A percentile compares a stretch with the other conserved stretches of the same genome.
Conservation (phyloP, 768 basidiomycete genomes). For the Amanita thiersii region DNA sequence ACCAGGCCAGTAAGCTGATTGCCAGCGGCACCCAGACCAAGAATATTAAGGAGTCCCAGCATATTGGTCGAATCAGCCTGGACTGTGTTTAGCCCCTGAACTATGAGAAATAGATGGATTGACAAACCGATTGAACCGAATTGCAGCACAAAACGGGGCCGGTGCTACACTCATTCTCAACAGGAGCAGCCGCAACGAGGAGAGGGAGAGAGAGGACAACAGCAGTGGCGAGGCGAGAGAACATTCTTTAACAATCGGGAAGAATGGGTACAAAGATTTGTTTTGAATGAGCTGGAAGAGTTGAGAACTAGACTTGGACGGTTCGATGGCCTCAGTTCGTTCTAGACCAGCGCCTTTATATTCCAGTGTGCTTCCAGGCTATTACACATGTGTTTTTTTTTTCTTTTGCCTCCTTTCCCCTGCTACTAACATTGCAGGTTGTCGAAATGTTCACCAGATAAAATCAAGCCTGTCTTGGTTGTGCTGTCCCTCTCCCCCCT, state of each 20-base stretch:
- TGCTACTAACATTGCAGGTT: too few species aligned
- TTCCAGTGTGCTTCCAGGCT: too few species aligned
- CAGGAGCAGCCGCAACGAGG: background rate
- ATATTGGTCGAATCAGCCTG: background rate
- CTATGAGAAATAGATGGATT: background rate
- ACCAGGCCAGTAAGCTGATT: background rate
- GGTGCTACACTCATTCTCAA: background rate
- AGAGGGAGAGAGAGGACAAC: background rate
- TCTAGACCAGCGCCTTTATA: background rate
- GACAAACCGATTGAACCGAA: background rate
- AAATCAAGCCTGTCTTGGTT: too few species aligned
- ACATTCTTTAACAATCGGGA: too few species aligned
- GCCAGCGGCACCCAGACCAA: background rate
- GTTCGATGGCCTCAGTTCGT: background rate
- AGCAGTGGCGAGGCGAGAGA: background rate
- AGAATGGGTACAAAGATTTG: background rate
- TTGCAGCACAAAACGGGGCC: background rate
- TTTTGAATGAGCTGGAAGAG: background rate
- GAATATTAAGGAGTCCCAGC: background rate
- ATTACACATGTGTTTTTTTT: too few species aligned
- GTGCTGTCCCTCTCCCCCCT: too few species aligned
- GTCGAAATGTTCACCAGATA: too few species aligned
- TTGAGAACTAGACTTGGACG: background rate
- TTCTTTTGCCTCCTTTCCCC: background rate
- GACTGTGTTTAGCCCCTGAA: background rate